Conservation (phyloP, 257 asterid species). For the Nyctanthes arbortristis region DNA sequence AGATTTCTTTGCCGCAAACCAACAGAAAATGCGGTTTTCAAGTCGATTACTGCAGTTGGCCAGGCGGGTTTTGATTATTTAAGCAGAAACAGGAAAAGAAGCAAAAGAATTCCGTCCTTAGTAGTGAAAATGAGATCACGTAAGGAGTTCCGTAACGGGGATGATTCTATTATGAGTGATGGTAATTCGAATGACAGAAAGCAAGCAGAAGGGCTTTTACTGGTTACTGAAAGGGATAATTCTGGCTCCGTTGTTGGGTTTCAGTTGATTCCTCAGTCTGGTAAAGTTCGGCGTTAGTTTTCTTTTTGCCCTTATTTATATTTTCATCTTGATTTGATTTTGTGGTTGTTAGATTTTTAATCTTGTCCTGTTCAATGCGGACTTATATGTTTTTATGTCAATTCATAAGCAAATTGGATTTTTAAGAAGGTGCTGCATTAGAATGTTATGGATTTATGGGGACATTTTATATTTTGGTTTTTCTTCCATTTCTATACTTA, state of each 20-base stretch:
- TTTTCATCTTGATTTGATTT: background rate
- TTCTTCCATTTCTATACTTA: background rate
- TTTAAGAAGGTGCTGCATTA: too few species aligned
- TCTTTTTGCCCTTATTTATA: background rate
- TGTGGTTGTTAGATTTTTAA: background rate
- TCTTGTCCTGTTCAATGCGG: background rate
- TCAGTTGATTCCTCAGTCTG: conserved; percentile 68
- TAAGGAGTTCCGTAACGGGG: conserved; percentile 23
- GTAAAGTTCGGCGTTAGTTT: conserved; percentile 25
- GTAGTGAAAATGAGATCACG: conserved; percentile 34
- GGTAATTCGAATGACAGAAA: conserved; percentile 31
- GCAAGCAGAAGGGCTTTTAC: conserved; percentile 36
- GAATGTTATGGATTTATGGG: background rate
- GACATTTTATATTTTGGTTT: background rate
- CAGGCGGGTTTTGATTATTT: conserved; percentile 50
- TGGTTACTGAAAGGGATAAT: conserved; percentile 56
- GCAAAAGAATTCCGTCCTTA: conserved; percentile 33
- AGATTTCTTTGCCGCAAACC: conserved; percentile 22
- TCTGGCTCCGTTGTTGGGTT: conserved; percentile 69
- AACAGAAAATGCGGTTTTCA: conserved; percentile 12
- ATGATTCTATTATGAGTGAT: conserved; percentile 24
- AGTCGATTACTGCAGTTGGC: conserved; percentile 28
- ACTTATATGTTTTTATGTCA: background rate
- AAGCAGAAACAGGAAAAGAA: conserved; percentile 21
- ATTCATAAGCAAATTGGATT: background rate